Evolutionary conservation across 768 basidiomycete species (phyloP), one percentile per base, ranked within the genome.

Genomic region (Scleroderma bovista): DNA sequence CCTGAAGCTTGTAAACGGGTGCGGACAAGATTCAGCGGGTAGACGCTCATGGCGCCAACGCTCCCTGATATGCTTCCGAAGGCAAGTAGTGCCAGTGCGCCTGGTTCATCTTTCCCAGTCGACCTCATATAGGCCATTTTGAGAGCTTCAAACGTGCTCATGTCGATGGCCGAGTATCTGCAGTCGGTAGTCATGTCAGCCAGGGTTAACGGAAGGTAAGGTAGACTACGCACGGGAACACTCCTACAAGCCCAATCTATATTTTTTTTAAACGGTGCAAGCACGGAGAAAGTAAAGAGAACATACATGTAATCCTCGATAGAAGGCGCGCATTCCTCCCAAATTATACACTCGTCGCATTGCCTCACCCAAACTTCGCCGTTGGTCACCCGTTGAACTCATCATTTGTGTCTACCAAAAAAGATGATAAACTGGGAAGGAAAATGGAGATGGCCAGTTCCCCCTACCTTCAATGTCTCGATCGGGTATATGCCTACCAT

Each of bases 1-100:
- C 96, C 96, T 3, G 93, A 94, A 2, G 96, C 96, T 67, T 99
- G 96, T 54, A 98, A 68, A 46, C 95, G 83, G 17, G 96, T 99
- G 37, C 96, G 83, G 24, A 99, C 86, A 19, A 98, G 78, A 62
- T 92, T 93, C 40, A 93, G 67, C 9, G 91, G 94, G 67, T 96
- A 98, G 24, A 98, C 94, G 55, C 84, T 90, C 43, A 87, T 88
- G 15, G 94, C 94, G 16, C 94, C 94, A 23, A 97, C 87, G 54
- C 88, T 90, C 26, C 95, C 94, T 15, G 92, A 95, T 54, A 95
- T 69, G 58, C 91, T 93, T 40, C 94, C 94, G 59, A 96, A 97
- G 3, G 88, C 83, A 16, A 98, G 79, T 26, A 93, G 64, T 23
- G 89, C 92, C 47, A 93, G 75, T 6, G 93, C 81, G 2, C 90